Evolutionary conservation across 352 stramenopile genomes (phyloP).

Genomic region (Phytophthora lateralis): DNA sequence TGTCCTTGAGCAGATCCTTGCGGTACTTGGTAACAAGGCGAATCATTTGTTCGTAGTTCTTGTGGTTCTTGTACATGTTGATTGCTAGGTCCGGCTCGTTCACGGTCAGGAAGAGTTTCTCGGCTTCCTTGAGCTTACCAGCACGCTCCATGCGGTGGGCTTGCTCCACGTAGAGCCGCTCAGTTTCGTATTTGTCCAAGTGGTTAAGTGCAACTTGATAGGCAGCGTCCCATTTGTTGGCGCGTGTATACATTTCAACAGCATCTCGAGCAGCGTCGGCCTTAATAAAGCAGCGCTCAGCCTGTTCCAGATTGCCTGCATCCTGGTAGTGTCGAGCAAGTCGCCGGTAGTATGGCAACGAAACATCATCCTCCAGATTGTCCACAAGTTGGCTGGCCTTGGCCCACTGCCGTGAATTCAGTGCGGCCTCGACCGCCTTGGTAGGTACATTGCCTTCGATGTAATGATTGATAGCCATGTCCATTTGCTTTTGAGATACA

Average conservation of each 20-base stretch:
- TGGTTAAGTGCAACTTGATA: constrained; percentile 93
- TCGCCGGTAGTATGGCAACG: constrained; percentile 90
- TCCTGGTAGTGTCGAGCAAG: constrained; percentile 93
- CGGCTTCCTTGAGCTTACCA: constrained; percentile 93
- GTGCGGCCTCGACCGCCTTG: constrained; percentile 92
- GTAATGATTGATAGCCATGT: constrained; percentile 97
- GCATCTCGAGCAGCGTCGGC: constrained; percentile 87
- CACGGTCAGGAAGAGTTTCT: constrained; percentile 94
- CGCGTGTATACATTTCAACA: constrained; percentile 95
- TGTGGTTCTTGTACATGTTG: constrained; percentile 97
- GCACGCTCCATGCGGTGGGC: constrained; percentile 91
- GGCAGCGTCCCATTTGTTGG: constrained; percentile 93
- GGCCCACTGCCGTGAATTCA: constrained; percentile 93
- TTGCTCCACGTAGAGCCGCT: constrained; percentile 93
- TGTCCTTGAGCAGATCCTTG: constrained; percentile 94
- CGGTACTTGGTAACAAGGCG: constrained; percentile 93
- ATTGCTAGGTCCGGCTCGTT: constrained; percentile 94
- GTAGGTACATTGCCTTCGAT: constrained; percentile 93
- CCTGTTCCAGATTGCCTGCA: constrained; percentile 80
- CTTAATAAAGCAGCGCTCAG: constrained; percentile 94
- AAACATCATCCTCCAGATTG: constrained; percentile 88
- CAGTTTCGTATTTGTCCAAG: constrained; percentile 93
- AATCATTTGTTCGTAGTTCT: constrained; percentile 96
- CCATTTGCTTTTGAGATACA: constrained; percentile 93
- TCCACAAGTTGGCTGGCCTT: constrained; percentile 93